phyloP scores from a whole-genome alignment of 2,329 filamentous ascomycete genomes.

The Grosmannia clavigera region DNA sequence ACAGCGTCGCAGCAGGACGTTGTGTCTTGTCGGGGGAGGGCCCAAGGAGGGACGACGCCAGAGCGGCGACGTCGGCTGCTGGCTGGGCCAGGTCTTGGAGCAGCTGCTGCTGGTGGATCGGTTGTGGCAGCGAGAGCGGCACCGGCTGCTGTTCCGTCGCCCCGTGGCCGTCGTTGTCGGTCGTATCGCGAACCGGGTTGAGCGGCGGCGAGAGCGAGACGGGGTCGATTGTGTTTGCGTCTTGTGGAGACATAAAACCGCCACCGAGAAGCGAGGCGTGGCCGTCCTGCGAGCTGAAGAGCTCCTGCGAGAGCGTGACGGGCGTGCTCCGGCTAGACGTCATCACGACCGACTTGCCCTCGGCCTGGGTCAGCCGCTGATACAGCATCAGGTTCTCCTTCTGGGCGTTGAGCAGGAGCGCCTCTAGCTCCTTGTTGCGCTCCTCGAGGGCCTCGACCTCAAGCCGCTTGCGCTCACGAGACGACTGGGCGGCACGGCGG shows the following conservation, averaged over 20 bases:
- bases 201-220: conserved; percentile 48
- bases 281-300: conserved; percentile 38
- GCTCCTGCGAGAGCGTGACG: conserved; percentile 45
- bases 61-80: conserved; percentile 11
- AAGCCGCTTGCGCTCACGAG: conserved; percentile 77
- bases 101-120: neutral
- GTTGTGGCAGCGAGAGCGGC: neutral
- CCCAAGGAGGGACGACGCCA: conserved; percentile 17
- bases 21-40: conserved; percentile 85
- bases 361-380: conserved; percentile 37
- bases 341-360: conserved; percentile 30
- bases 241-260: conserved; percentile 27
- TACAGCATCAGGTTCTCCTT: conserved; percentile 34
- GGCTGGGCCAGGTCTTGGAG: neutral
- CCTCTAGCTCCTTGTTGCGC: conserved; percentile 59
- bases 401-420: conserved; percentile 29
- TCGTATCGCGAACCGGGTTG: conserved; percentile 35
- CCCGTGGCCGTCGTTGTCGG: neutral
- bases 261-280: conserved; percentile 24
- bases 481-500: conserved; percentile 90
- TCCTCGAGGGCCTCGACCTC: conserved; percentile 79
- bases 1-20: conserved; percentile 99
- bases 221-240: conserved; percentile 43
- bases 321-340: conserved; percentile 25
- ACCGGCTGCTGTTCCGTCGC: neutral